Base-by-base conservation (phyloP, 2,329 filamentous ascomycete species). In the Epicoccum nigrum region DNA sequence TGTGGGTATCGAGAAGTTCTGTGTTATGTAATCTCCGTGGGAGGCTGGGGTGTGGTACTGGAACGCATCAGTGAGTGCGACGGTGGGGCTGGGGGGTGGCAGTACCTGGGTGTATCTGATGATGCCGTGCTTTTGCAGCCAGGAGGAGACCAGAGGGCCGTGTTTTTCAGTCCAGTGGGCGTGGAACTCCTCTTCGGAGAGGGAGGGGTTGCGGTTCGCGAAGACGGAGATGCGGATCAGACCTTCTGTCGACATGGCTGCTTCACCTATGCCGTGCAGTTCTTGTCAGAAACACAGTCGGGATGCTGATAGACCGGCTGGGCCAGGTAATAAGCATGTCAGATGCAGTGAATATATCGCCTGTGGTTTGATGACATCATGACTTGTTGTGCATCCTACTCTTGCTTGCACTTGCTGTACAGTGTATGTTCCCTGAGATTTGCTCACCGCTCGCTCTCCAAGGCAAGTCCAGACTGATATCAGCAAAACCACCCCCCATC, bases 401-500 rank as follows among this genome's bases (percentile, higher is more conserved):
- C 3, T 20, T 19, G 12, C 5, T 20, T n/a, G 8, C 9, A 13
- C 7, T 31, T n/a, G 38, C n/a, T n/a, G n/a, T n/a, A n/a, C n/a
- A n/a, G n/a, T n/a, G n/a, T n/a, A n/a, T n/a, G n/a, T n/a, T n/a
- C n/a, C n/a, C n/a, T n/a, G n/a, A n/a, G n/a, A n/a, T n/a, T n/a
- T n/a, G n/a, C n/a, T n/a, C n/a, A n/a, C n/a, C n/a, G n/a, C n/a
- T n/a, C n/a, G n/a, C n/a, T n/a, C n/a, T n/a, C n/a, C n/a, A n/a
- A n/a, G n/a, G n/a, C n/a, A n/a, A n/a, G n/a, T n/a, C n/a, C n/a
- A n/a, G n/a, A n/a, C n/a, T n/a, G n/a, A n/a, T n/a, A n/a, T 55
- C 64, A 68, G 53, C 64, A 68, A 25, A 47, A 58, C 73, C 75
- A 78, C 0, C 77, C 78, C 4, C 79, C 79, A 63, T 81, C 79